Conservation (phyloP, 805 yeast species). For the Kodamaea sagamina region DNA sequence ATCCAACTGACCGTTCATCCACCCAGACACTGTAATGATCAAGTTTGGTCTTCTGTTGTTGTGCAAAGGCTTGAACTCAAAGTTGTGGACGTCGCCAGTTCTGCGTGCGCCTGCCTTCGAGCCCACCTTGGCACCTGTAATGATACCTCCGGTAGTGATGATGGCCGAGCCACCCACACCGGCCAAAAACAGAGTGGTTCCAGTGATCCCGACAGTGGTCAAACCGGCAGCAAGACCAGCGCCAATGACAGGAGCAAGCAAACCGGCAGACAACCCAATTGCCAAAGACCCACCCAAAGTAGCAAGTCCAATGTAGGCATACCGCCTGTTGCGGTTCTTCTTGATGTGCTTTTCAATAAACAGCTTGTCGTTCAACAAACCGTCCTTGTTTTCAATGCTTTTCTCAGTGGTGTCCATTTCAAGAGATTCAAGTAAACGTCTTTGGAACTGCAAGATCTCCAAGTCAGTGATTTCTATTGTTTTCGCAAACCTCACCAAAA, state of each 20-base stretch:
- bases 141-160: conserved; percentile 88
- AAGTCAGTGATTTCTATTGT: conserved; percentile 57
- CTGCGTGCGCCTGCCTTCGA: conserved; percentile 80
- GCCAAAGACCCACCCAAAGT: conserved; percentile 95
- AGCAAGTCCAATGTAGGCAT: conserved; percentile 90
- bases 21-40: conserved; percentile 89
- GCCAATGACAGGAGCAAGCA: conserved; percentile 96
- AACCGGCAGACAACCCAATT: conserved; percentile 91
- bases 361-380: conserved; percentile 76
- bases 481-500: conserved; percentile 69
- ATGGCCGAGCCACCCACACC: conserved; percentile 97
- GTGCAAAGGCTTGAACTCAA: conserved; percentile 90
- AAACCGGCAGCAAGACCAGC: conserved; percentile 98
- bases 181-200: conserved; percentile 90
- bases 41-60: conserved; percentile 86
- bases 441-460: conserved; percentile 85
- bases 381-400: conserved; percentile 61
- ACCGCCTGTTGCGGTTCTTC: conserved; percentile 61
- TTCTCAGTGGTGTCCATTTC: conserved; percentile 68
- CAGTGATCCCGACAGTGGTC: conserved; percentile 90
- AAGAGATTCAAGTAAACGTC: conserved; percentile 84
- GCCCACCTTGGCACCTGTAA: conserved; percentile 90
- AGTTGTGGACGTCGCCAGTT: conserved; percentile 89
- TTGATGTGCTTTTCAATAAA: conserved; percentile 73
- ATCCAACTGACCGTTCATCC: conserved; percentile 96